phyloP scores from a whole-genome alignment of 345 rosid genomes.

The Populus tremula region DNA sequence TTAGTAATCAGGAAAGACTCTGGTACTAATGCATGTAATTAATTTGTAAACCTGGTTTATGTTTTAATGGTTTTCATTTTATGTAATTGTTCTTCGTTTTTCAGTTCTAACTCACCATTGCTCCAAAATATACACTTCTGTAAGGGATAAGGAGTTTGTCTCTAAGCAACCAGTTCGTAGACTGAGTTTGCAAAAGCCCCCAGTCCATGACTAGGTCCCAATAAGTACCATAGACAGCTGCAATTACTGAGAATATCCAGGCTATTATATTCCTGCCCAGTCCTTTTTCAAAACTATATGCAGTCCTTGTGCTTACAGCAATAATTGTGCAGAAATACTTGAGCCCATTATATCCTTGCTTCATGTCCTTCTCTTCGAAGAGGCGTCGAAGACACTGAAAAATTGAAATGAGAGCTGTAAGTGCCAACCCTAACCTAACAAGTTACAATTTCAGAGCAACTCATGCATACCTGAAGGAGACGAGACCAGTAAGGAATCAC shows the following conservation, averaged over 20 bases:
- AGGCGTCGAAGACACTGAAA: constrained; percentile 46
- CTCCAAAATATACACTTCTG: constrained; percentile 5
- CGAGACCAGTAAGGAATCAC: constrained; percentile 51
- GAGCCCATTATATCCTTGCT: constrained; percentile 11
- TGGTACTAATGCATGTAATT: too few species aligned
- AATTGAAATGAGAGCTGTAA: background rate
- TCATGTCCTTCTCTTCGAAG: constrained; percentile 36
- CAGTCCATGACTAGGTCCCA: constrained; percentile 20
- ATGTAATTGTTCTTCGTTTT: background rate
- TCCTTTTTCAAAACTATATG: background rate
- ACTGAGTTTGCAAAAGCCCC: constrained; percentile 13
- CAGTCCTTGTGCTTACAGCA: constrained; percentile 8
- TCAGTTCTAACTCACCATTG: constrained; percentile 4
- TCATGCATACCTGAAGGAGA: constrained; percentile 42
- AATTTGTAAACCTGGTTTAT: background rate
- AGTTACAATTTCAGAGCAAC: too few species aligned
- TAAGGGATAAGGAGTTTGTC: constrained; percentile 19
- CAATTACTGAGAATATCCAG: constrained; percentile 2
- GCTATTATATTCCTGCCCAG: background rate
- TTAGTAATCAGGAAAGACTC: background rate
- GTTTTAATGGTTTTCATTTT: background rate
- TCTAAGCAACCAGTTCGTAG: constrained; percentile 17
- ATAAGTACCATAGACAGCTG: constrained; percentile 3
- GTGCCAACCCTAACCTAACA: too few species aligned
- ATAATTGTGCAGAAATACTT: constrained; percentile 8